phyloP scores from a whole-genome alignment of 1,284 basidiomycete genomes.

The Malassezia obtusa region DNA sequence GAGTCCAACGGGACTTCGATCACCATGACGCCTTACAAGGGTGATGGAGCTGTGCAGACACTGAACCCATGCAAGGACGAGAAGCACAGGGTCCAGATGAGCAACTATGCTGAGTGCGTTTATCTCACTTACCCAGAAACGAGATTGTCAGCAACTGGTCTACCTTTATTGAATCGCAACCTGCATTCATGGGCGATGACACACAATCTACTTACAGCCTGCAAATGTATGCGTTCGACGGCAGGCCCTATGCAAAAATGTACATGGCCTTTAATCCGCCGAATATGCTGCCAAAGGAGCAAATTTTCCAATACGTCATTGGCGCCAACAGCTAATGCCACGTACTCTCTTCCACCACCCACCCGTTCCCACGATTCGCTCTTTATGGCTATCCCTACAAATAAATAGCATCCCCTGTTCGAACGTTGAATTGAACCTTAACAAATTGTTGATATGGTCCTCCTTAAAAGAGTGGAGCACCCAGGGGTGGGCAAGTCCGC shows the following conservation, averaged over 20 bases:
- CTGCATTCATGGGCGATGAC: constrained; percentile 20
- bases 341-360: not conserved
- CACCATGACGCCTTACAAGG: constrained; percentile 27
- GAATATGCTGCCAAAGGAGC: constrained; percentile 40
- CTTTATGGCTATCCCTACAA: too few species aligned
- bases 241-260: constrained; percentile 26
- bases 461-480: too few species aligned
- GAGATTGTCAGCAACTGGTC: constrained; percentile 4
- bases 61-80: constrained; percentile 3
- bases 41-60: constrained; percentile 24
- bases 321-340: constrained; percentile 4
- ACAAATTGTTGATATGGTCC: too few species aligned
- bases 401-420: too few species aligned
- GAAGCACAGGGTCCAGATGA: not conserved
- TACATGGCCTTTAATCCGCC: constrained; percentile 31
- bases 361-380: too few species aligned
- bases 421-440: too few species aligned
- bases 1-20: constrained; percentile 26
- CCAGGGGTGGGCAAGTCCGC: too few species aligned
- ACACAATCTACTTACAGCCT: constrained; percentile 24
- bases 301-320: constrained; percentile 20
- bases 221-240: constrained; percentile 28
- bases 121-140: not conserved
- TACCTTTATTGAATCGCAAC: constrained; percentile 18
- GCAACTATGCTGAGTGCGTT: not conserved